Percentiles rank a stretch among this genome's conserved stretches.
Conservation (phyloP, 768 basidiomycete genomes). For the Amanita rubescens region DNA sequence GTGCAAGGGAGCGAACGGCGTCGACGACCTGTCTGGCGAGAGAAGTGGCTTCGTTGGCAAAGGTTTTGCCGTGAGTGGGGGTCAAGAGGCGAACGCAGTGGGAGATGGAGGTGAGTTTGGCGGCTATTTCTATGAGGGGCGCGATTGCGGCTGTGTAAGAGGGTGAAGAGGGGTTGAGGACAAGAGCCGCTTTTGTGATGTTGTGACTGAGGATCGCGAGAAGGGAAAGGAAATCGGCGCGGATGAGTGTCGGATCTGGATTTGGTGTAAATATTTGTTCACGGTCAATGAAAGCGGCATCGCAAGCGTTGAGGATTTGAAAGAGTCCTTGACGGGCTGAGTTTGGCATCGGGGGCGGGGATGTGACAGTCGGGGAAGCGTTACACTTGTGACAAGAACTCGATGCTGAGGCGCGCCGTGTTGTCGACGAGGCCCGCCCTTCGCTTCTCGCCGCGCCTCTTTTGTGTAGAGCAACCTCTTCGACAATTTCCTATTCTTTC, state of each 20-base stretch:
- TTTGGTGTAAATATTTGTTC: no score
- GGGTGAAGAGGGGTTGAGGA: conserved; percentile 51
- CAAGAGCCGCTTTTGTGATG: conserved; percentile 55
- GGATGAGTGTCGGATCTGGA: conserved; percentile 23
- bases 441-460: conserved; percentile 3
- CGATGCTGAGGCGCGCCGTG: background rate
- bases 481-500: background rate
- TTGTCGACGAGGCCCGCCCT: conserved; percentile 4
- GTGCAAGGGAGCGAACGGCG: conserved; percentile 35
- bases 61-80: conserved; percentile 36
- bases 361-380: background rate
- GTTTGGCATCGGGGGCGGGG: no score
- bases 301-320: conserved; percentile 30
- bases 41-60: conserved; percentile 35
- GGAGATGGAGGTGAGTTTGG: conserved; percentile 39
- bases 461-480: background rate
- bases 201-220: conserved; percentile 49
- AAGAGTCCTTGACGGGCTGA: conserved; percentile 26
- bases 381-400: background rate
- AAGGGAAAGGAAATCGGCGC: conserved; percentile 49
- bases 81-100: conserved; percentile 43
- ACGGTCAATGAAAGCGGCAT: conserved; percentile 3
- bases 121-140: conserved; percentile 47
- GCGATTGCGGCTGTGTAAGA: conserved; percentile 42
- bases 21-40: conserved; percentile 35